Conservation (phyloP, 1,139 yeast genomes). For the Petasospora fabianii region DNA sequence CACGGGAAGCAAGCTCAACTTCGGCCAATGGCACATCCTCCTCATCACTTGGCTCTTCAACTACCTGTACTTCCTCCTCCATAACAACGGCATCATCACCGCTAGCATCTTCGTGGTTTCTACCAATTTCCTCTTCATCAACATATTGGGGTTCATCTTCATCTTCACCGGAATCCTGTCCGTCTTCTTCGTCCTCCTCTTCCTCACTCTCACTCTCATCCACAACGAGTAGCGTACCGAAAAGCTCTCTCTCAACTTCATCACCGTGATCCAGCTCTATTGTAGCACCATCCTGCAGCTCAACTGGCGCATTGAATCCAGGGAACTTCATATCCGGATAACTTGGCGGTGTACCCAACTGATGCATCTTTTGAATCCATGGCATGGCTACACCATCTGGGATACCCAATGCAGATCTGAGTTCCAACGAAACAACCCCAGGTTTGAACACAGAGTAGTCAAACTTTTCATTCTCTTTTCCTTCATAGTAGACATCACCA, state of each 20-base stretch:
- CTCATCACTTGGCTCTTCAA: constrained; percentile 14
- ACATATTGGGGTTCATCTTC: constrained; percentile 12
- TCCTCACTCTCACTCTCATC: constrained; percentile 24
- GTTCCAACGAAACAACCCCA: constrained; percentile 57
- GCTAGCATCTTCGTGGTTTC: constrained; percentile 12
- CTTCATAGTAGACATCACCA: constrained; percentile 84
- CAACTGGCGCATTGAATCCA: constrained; percentile 39
- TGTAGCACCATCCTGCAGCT: constrained; percentile 25
- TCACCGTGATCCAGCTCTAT: constrained; percentile 23
- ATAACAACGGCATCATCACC: constrained; percentile 19
- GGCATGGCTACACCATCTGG: constrained; percentile 68
- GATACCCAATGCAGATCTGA: constrained; percentile 69
- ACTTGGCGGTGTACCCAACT: constrained; percentile 81
- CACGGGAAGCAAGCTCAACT: constrained; percentile 15
- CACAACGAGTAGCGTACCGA: constrained; percentile 41
- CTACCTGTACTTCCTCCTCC: constrained; percentile 11
- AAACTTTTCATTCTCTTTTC: constrained; percentile 52
- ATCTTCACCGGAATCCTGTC: constrained; percentile 13
- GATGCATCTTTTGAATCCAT: constrained; percentile 72
- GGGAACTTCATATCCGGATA: constrained; percentile 65
- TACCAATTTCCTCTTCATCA: constrained; percentile 19
- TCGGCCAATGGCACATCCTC: constrained; percentile 25
- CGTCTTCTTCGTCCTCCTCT: constrained; percentile 19
- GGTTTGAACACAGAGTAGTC: constrained; percentile 56
- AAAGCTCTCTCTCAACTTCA: constrained; percentile 28